Evolutionary conservation across 2,329 filamentous ascomycete genomes (phyloP).

Genomic region (Daldinia eschscholtzii): DNA sequence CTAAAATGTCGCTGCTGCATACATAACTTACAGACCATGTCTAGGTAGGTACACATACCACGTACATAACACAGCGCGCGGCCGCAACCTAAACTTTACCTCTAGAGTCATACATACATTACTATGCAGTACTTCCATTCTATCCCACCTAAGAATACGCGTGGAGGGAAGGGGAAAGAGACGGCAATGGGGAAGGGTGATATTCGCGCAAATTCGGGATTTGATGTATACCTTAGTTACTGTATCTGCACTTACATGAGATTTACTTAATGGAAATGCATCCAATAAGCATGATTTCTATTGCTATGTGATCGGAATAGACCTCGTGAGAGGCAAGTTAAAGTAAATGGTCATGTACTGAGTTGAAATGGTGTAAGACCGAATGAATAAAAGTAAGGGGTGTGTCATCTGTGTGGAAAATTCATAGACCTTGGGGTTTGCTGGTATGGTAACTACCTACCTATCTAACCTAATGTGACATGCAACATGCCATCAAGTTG

Average conservation of each 20-base stretch:
- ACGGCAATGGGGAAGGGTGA: neutral
- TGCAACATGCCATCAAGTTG: conserved; percentile 41
- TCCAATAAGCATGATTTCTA: conserved; percentile 38
- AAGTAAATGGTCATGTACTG: conserved; percentile 24
- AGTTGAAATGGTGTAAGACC: conserved; percentile 27
- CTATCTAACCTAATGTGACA: conserved; percentile 3
- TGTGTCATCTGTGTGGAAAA: conserved; percentile 15
- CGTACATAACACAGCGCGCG: conserved; percentile 17
- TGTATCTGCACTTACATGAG: conserved; percentile 38
- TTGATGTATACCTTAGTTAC: conserved; percentile 8
- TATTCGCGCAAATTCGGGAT: conserved; percentile 45
- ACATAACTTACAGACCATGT: neutral
- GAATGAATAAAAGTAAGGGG: conserved; percentile 10
- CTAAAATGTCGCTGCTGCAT: conserved; percentile 1
- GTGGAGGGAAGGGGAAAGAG: neutral
- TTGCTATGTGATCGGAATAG: conserved; percentile 41
- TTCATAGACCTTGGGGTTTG: conserved; percentile 28
- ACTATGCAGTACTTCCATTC: conserved; percentile 6
- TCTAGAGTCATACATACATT: conserved; percentile 10
- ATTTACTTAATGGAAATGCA: conserved; percentile 22
- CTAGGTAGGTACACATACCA: neutral
- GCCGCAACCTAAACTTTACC: conserved; percentile 37
- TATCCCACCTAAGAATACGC: conserved; percentile 7
- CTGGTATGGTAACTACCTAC: conserved; percentile 17
- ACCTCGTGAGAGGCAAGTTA: conserved; percentile 34